Evolutionary conservation across 345 rosid species (phyloP).

Genomic region (Psidium friedrichsthalianum): DNA sequence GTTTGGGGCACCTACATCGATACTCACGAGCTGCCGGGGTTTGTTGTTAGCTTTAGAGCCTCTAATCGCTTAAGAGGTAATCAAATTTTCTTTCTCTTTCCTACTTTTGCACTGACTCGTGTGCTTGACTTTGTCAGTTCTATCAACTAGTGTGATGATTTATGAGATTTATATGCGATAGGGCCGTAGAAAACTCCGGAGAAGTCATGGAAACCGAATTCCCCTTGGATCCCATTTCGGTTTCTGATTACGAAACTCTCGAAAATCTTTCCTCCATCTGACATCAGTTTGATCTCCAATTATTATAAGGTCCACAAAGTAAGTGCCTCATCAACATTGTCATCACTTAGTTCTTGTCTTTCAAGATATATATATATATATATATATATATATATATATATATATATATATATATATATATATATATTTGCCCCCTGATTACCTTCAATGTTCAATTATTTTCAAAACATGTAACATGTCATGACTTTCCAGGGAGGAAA

Average conservation of each 20-base stretch:
- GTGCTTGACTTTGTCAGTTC: not conserved
- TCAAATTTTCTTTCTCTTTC: not conserved
- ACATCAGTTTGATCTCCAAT: slow-evolving; percentile 34
- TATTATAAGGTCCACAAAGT: slow-evolving; percentile 45
- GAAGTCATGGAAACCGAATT: slow-evolving; percentile 27
- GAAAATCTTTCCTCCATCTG: slow-evolving; percentile 34
- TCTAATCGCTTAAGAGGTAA: not conserved
- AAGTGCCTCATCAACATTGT: not conserved
- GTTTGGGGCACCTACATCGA: slow-evolving; percentile 13
- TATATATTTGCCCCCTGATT: no score
- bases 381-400: no score
- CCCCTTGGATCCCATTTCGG: slow-evolving; percentile 86
- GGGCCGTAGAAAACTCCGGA: slow-evolving; percentile 16
- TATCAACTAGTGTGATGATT: not conserved
- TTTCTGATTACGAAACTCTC: slow-evolving; percentile 52
- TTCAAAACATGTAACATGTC: not conserved
- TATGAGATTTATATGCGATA: slow-evolving; percentile 9
- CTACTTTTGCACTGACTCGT: not conserved
- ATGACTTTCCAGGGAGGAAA: slow-evolving; percentile 38
- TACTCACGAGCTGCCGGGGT: slow-evolving; percentile 6
- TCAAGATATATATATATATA: no score
- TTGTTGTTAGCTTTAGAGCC: slow-evolving; percentile 7
- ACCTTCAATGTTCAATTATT: not conserved
- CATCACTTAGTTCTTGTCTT: not conserved
- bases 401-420: no score